Conservation (phyloP, 1,284 basidiomycete genomes). For the Boletus sp. region DNA sequence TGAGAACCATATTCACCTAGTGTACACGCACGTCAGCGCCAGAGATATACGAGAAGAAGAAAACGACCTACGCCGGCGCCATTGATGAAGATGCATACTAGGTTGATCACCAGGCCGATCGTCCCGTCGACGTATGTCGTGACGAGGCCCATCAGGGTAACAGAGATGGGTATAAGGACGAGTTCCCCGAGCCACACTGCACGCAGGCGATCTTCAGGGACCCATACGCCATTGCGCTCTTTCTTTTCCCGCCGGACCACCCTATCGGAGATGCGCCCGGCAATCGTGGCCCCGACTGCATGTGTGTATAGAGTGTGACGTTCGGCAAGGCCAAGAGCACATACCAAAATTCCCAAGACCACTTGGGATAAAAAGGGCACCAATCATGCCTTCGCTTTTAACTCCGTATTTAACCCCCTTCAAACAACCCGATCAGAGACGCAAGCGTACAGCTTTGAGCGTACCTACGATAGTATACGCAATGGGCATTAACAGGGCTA, state of each 20-base stretch:
- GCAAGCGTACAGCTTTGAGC: neutral
- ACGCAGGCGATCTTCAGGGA: conserved; percentile 58
- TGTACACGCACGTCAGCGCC: neutral
- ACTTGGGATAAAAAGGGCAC: conserved; percentile 55
- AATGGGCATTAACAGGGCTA: conserved; percentile 37
- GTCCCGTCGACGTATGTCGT: conserved; percentile 36
- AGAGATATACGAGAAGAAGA: neutral
- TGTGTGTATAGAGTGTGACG: neutral
- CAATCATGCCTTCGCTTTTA: conserved; percentile 53
- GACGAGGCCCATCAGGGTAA: conserved; percentile 19
- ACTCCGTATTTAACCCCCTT: conserved; percentile 58
- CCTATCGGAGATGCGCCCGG: conserved; percentile 51
- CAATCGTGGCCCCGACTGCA: conserved; percentile 49
- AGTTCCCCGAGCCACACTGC: conserved; percentile 44
- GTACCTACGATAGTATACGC: conserved; percentile 31
- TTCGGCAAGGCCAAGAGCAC: conserved; percentile 6
- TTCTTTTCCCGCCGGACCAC: conserved; percentile 44
- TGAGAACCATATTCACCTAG: conserved; percentile 45
- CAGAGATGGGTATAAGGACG: conserved; percentile 37
- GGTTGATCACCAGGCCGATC: conserved; percentile 38
- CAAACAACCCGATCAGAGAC: conserved; percentile 2
- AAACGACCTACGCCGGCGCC: conserved; percentile 43
- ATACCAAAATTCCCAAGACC: conserved; percentile 59
- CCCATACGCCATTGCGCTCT: conserved; percentile 45
- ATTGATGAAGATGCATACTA: conserved; percentile 44